Conservation (phyloP, 2,329 filamentous ascomycete genomes). For the Cladosporium austrohemisphaericum region DNA sequence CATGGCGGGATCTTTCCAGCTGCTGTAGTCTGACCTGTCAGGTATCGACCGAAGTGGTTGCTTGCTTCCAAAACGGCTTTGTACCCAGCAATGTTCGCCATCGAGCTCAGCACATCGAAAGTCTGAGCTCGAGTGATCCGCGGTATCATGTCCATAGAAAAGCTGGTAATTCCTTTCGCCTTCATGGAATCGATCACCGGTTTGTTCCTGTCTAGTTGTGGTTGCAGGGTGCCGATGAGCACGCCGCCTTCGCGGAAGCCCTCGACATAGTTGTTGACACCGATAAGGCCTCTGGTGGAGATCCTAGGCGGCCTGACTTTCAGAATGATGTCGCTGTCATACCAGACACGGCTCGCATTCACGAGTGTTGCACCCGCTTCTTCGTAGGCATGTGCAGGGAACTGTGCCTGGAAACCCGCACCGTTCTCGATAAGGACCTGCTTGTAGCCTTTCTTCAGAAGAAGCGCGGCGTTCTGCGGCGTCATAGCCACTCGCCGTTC, state of each 20-base stretch:
- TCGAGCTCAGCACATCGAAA: constrained; percentile 82
- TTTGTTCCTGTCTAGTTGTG: constrained; percentile 65
- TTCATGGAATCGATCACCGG: constrained; percentile 70
- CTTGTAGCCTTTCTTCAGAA: constrained; percentile 81
- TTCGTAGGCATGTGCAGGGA: constrained; percentile 72
- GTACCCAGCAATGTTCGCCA: constrained; percentile 93
- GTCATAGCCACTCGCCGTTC: constrained; percentile 83
- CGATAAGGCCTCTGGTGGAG: constrained; percentile 33
- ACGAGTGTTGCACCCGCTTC: constrained; percentile 75
- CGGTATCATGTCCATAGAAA: constrained; percentile 92
- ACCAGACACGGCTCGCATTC: constrained; percentile 66
- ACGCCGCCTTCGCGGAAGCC: constrained; percentile 66
- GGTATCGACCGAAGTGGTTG: constrained; percentile 81
- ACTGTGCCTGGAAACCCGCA: constrained; percentile 73
- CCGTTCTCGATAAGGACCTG: constrained; percentile 75
- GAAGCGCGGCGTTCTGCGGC: constrained; percentile 73
- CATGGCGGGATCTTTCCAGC: constrained; percentile 87
- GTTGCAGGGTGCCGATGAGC: constrained; percentile 79
- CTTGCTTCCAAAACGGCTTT: constrained; percentile 87
- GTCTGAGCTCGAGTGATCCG: constrained; percentile 84
- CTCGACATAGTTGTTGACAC: constrained; percentile 61
- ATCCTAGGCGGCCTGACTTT: constrained; percentile 75
- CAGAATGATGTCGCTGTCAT: constrained; percentile 71
- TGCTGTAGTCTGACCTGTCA: constrained; percentile 86
- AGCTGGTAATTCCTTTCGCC: constrained; percentile 66